These are phyloP conservation scores for Fusarium continuum DNA, from an alignment of 2,329 filamentous ascomycete species.

Conservation along the genomic window DNA sequence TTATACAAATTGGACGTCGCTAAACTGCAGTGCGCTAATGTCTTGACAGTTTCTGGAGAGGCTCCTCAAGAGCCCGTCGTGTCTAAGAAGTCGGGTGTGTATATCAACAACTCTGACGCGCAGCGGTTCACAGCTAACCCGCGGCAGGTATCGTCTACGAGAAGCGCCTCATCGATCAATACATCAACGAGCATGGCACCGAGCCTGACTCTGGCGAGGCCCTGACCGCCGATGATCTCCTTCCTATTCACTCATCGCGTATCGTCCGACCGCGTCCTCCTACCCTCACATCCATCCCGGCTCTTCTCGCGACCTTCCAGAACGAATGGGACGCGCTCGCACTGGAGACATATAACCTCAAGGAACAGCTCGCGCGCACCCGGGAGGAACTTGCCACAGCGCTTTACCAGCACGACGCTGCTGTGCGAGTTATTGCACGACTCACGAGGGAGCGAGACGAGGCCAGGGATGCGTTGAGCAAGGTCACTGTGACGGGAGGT, in stretches of 20 bases:
- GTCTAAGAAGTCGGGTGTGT: conserved; percentile 90
- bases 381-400: conserved; percentile 93
- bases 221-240: conserved; percentile 82
- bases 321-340: conserved; percentile 98
- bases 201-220: conserved; percentile 92
- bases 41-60: conserved; percentile 85
- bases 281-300: conserved; percentile 94
- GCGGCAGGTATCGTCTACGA: conserved; percentile 85
- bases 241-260: conserved; percentile 85
- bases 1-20: background rate
- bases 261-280: conserved; percentile 90
- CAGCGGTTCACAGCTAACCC: conserved; percentile 25
- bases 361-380: conserved; percentile 88
- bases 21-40: conserved; percentile 25
- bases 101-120: conserved; percentile 23
- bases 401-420: conserved; percentile 96
- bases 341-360: conserved; percentile 88
- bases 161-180: conserved; percentile 92
- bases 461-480: conserved; percentile 86
- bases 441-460: conserved; percentile 93
- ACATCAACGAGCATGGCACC: conserved; percentile 91
- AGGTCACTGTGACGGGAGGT: conserved; percentile 75
- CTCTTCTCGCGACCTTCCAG: conserved; percentile 92
- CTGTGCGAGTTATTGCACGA: conserved; percentile 92
- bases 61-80: conserved; percentile 93